These are phyloP conservation scores for Pistacia integerrima DNA, from an alignment of 345 rosid species.

Conservation along the genomic window DNA sequence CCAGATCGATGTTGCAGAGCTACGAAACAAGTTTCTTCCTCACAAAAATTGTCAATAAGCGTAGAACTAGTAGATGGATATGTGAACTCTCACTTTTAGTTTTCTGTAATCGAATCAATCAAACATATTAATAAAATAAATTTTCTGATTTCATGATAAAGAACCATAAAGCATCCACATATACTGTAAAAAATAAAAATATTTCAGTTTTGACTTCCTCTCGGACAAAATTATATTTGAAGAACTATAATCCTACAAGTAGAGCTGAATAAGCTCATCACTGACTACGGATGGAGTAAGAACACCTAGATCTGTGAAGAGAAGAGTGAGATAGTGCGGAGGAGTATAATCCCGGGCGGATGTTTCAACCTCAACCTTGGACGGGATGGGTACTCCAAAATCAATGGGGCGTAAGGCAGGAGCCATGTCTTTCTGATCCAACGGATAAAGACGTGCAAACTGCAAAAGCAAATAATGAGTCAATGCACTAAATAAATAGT, in stretches of 20 bases:
- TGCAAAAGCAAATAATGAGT: slow-evolving; percentile 26
- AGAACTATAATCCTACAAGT: slow-evolving; percentile 42
- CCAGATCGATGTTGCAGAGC: slow-evolving; percentile 41
- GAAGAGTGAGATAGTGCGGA: slow-evolving; percentile 82
- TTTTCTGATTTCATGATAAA: neutral
- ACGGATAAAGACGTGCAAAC: slow-evolving; percentile 96
- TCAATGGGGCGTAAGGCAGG: slow-evolving; percentile 82
- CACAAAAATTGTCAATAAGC: slow-evolving; percentile 9
- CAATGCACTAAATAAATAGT: neutral
- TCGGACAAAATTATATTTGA: neutral
- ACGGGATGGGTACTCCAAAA: slow-evolving; percentile 82
- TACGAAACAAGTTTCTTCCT: slow-evolving; percentile 33
- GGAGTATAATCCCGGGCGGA: slow-evolving; percentile 94
- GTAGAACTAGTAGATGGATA: too few relatives aligned
- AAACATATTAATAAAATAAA: too few relatives aligned
- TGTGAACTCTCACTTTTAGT: too few relatives aligned
- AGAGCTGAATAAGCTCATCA: slow-evolving; percentile 87
- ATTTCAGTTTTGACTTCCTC: neutral
- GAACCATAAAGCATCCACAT: neutral
- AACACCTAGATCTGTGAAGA: slow-evolving; percentile 93
- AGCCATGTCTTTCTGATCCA: slow-evolving; percentile 87
- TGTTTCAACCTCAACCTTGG: slow-evolving; percentile 85
- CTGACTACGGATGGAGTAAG: slow-evolving; percentile 95
- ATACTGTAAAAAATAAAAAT: neutral
- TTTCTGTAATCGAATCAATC: neutral